Percentiles rank a stretch among this genome's conserved stretches.
Conservation (phyloP, 805 yeast species). For the Maudiozyma turicensis region DNA sequence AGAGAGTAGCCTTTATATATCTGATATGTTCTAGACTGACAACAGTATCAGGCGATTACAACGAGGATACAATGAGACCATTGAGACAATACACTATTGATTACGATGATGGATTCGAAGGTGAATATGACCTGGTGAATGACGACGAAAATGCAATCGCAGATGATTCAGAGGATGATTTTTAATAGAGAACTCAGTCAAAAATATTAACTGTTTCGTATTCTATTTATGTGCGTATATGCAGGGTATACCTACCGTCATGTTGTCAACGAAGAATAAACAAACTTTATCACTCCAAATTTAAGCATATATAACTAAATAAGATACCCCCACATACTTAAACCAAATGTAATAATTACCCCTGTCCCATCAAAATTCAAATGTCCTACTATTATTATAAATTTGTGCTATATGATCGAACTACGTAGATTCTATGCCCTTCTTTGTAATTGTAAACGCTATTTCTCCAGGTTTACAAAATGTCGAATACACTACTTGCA, state of each 20-base stretch:
- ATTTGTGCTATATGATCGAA: not conserved
- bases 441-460: conserved; percentile 16
- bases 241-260: no score
- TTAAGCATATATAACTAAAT: no score
- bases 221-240: no score
- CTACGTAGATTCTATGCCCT: conserved; percentile 18
- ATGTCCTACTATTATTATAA: not conserved
- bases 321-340: not conserved
- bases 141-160: conserved; percentile 31
- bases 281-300: no score
- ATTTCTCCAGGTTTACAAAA: conserved; percentile 18
- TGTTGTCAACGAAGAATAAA: no score
- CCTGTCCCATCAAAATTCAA: not conserved
- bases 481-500: conserved; percentile 36
- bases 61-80: conserved; percentile 8
- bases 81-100: conserved; percentile 30
- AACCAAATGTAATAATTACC: not conserved
- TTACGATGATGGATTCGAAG: conserved; percentile 32
- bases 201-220: not conserved
- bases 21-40: conserved; percentile 46
- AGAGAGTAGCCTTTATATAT: conserved; percentile 81
- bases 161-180: conserved; percentile 29
- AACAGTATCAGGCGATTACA: conserved; percentile 29
- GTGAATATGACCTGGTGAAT: conserved; percentile 38
- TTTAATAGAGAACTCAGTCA: not conserved